Conservation (phyloP, 208 protist species). For the Acanthamoeba triangularis region DNA sequence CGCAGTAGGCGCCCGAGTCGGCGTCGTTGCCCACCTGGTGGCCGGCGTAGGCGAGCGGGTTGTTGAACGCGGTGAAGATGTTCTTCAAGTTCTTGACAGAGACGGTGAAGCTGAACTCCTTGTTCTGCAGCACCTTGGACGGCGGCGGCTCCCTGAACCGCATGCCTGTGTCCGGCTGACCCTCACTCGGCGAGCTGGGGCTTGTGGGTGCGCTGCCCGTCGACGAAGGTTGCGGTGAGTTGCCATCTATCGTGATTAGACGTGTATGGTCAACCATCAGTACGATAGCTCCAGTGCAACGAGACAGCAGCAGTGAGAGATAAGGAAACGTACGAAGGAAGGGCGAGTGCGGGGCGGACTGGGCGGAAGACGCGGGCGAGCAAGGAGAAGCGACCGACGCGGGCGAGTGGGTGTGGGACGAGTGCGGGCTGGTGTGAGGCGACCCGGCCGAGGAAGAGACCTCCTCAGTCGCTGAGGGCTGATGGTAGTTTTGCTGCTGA, state of each 20-base stretch:
- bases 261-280: background rate
- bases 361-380: slow-evolving; percentile 11
- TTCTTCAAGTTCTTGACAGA: slow-evolving; percentile 30
- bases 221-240: background rate
- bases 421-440: background rate
- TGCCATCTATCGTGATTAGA: too few relatives aligned
- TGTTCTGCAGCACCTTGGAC: slow-evolving; percentile 69
- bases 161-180: slow-evolving; percentile 4
- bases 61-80: slow-evolving; percentile 21
- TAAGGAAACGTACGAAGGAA: slow-evolving; percentile 1
- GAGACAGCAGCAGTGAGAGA: background rate
- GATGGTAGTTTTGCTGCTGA: background rate
- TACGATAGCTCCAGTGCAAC: background rate
- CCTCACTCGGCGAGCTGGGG: background rate
- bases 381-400: background rate
- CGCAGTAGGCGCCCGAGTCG: slow-evolving; percentile 20
- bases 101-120: slow-evolving; percentile 76
- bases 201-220: background rate
- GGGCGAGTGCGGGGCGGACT: slow-evolving; percentile 21
- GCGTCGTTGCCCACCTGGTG: slow-evolving; percentile 5
- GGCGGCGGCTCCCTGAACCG: slow-evolving; percentile 71
- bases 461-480: background rate
- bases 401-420: background rate
- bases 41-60: background rate
- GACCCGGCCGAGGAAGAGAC: background rate